Base-by-base conservation (phyloP, 1,139 yeast genomes). In the Meyerozyma smithsonii region DNA sequence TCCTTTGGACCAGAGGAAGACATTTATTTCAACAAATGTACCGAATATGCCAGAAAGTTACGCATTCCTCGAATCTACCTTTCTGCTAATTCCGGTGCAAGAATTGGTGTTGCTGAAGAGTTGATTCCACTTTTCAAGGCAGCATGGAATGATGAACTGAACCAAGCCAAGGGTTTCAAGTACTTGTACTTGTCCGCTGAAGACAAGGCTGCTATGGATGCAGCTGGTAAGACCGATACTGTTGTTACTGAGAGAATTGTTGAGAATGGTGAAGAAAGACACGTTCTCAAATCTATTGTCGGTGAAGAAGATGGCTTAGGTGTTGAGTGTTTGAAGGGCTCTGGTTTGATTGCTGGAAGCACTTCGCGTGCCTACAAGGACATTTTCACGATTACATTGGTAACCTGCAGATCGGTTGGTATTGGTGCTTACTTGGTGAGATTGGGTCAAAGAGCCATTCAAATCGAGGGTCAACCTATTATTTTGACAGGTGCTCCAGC, bases 401-500 rank as follows among this genome's bases (percentile, higher is more conserved):
- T 92, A 40, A 92, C 98, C 17, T 90, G 97, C 72, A 83, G 98
- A 74, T 89, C 97, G 36, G 98, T 92, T 56, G 98, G 98, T 81
- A 92, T 92, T 64, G 98, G 98, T 74, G 98, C 98, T 36, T 92
- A 92, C 62, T 77, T 92, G 61, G 98, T 92, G 35, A 84, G 98
- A 68, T 78, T 92, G 50, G 98, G 98, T 59, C 97, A 92, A 75
- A 86, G 98, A 75, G 95, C 97, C 36, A 90, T 92, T 58, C 98
- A 92, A 72, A 85, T 92, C 54, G 97, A 92, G 62, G 98, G 98
- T 38, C 97, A 92, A 69, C 98, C 98, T 44, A 89, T 92, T 54
- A 92, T 92, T 53, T 81, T 92, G 59, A 92, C 98, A 42, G 98
- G 98, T 75, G 98, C 98, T 44, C 97, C 97, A 43, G 97, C 98